Evolutionary conservation across 306 rosid species (phyloP).

Genomic region (Vigna angularis): DNA sequence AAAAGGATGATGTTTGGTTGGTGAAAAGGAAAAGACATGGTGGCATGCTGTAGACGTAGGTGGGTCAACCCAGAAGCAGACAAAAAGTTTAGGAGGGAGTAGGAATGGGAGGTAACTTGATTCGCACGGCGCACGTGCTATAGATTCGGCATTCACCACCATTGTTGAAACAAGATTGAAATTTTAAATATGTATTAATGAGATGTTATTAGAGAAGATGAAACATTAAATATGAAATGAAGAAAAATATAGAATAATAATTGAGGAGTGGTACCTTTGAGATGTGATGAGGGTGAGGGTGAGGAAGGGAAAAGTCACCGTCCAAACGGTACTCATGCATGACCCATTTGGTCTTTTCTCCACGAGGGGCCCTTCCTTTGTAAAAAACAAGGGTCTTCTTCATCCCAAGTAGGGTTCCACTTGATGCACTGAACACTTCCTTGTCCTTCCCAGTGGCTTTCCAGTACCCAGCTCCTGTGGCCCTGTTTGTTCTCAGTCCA

Average conservation of each 20-base stretch:
- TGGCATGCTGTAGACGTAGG: neutral
- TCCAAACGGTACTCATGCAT: slow-evolving; percentile 92
- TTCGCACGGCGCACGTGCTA: slow-evolving; percentile 31
- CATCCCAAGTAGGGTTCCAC: slow-evolving; percentile 66
- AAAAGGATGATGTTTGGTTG: slow-evolving; percentile 11
- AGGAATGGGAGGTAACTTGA: slow-evolving; percentile 36
- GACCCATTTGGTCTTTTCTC: slow-evolving; percentile 88
- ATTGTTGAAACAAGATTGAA: too few species aligned
- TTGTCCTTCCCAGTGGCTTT: slow-evolving; percentile 89
- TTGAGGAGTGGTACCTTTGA: slow-evolving; percentile 31
- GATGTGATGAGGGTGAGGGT: slow-evolving; percentile 49
- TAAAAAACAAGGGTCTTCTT: slow-evolving; percentile 91
- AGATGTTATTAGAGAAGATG: too few species aligned
- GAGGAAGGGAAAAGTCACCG: slow-evolving; percentile 60
- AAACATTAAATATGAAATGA: neutral
- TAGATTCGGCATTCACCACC: neutral
- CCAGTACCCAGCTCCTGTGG: slow-evolving; percentile 87
- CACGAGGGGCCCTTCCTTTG: slow-evolving; percentile 87
- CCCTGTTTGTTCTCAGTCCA: slow-evolving; percentile 78
- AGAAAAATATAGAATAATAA: neutral
- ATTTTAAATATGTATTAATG: too few species aligned
- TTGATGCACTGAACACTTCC: slow-evolving; percentile 55
- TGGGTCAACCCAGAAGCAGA: slow-evolving; percentile 44
- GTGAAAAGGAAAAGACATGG: slow-evolving; percentile 21
- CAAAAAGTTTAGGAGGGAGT: slow-evolving; percentile 7